phyloP scores from a whole-genome alignment of 148 eudicot species.

The Vaccinium vitisidaea region DNA sequence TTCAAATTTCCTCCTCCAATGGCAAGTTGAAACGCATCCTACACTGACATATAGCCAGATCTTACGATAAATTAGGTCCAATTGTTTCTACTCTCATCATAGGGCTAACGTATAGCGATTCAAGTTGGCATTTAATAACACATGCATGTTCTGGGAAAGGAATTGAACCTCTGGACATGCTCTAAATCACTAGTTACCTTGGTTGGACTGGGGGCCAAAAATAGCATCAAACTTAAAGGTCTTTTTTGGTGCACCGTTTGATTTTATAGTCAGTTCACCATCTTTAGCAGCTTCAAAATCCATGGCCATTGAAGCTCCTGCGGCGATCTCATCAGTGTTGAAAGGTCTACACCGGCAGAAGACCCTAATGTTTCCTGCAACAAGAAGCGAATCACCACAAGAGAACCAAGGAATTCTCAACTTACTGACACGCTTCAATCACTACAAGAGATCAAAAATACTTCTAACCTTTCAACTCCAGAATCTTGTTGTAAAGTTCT shows the following conservation, averaged over 20 bases:
- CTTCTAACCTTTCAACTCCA: slow-evolving; percentile 81
- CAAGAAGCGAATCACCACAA: slow-evolving; percentile 13
- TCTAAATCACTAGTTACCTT: slow-evolving; percentile 47
- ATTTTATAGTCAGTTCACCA: slow-evolving; percentile 68
- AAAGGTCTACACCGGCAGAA: slow-evolving; percentile 95
- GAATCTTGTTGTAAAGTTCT: slow-evolving; percentile 81
- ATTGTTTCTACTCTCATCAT: neutral
- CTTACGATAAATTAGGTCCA: neutral
- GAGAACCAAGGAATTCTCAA: neutral
- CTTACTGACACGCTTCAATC: neutral
- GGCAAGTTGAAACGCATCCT: neutral
- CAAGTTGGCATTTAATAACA: neutral
- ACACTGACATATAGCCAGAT: neutral
- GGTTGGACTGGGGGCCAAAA: slow-evolving; percentile 77
- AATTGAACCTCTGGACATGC: neutral
- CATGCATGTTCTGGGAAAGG: neutral
- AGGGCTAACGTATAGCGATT: neutral
- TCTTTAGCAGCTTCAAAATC: slow-evolving; percentile 83
- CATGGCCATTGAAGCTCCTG: slow-evolving; percentile 63
- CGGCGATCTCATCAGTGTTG: slow-evolving; percentile 57
- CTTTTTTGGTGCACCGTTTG: slow-evolving; percentile 58
- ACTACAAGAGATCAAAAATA: neutral
- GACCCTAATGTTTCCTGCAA: slow-evolving; percentile 87
- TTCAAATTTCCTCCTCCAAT: neutral
- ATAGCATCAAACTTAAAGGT: slow-evolving; percentile 88